Percentiles rank a stretch among this genome's conserved stretches.
Conservation (phyloP, 371 early-diverging fungal species). For the Mortierella sp. region DNA sequence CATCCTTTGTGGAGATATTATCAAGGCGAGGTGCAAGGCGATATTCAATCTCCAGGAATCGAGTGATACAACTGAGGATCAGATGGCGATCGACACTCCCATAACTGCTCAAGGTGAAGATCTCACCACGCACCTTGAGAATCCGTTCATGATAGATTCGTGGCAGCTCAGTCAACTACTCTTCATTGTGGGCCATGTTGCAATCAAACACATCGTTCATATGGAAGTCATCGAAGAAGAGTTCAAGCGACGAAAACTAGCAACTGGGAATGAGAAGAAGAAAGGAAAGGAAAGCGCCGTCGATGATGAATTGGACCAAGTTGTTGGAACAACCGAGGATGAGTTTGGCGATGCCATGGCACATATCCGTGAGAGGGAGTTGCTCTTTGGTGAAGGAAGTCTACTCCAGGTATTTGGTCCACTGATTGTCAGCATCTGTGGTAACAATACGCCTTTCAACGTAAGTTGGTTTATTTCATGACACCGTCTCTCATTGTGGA, state of each 20-base stretch:
- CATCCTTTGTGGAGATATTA: slow-evolving; percentile 75
- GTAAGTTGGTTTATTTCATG: slow-evolving; percentile 63
- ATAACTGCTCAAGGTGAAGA: slow-evolving; percentile 19
- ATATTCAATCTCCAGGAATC: slow-evolving; percentile 40
- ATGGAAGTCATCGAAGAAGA: slow-evolving; percentile 91
- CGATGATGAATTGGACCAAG: slow-evolving; percentile 89
- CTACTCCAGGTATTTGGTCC: slow-evolving; percentile 86
- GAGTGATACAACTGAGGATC: slow-evolving; percentile 15
- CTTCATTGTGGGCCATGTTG: slow-evolving; percentile 94
- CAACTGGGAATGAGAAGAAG: slow-evolving; percentile 31
- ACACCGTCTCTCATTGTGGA: neutral
- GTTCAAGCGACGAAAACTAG: slow-evolving; percentile 80
- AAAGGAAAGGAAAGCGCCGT: slow-evolving; percentile 47
- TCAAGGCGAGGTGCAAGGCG: slow-evolving; percentile 66
- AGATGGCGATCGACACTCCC: slow-evolving; percentile 13
- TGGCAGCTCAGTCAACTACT: slow-evolving; percentile 84
- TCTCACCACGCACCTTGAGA: slow-evolving; percentile 27
- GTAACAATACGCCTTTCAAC: slow-evolving; percentile 80
- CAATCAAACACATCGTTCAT: slow-evolving; percentile 94
- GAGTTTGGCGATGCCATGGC: slow-evolving; percentile 91
- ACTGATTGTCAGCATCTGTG: slow-evolving; percentile 82
- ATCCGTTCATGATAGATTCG: slow-evolving; percentile 61
- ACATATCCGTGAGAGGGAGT: slow-evolving; percentile 89
- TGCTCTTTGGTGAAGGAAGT: slow-evolving; percentile 82
- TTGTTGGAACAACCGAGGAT: slow-evolving; percentile 93